Evolutionary conservation across 202 grass and related monocot genomes (phyloP), one percentile per base, ranked within the genome.

Genomic region (Dendrocalamus latiflorus): DNA sequence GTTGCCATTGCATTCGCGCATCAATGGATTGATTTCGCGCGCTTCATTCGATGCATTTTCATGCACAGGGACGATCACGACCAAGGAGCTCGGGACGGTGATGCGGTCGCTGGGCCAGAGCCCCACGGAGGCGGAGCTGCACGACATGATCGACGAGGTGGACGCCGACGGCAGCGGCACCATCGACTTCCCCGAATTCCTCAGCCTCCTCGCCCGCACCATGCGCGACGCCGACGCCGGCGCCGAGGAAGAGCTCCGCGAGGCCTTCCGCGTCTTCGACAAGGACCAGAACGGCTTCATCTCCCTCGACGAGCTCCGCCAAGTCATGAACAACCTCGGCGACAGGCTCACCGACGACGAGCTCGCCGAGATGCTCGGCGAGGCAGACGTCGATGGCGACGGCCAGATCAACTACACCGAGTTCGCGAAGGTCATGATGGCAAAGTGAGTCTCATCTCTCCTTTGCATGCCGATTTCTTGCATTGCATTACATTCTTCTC

Each of bases 221-320:
- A 84, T 87, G 83, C 84, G 68, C 11, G 91, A 89, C 67, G 79
- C 77, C 38, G 85, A 30, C 36, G 39, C 8, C 24, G 85, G 22
- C 36, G 84, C 81, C 75, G 86, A 87, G 77, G 87, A 91, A 3
- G 86, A 89, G 81, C 77, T 94, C 53, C 77, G 65, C 2, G 89
- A 91, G 89, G 89, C 92, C 22, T 94, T 94, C 77, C 80, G 68
- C 50, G 89, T 94, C 47, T 91, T 94, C 81, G 92, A 94, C 84
- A 84, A 89, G 86, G 92, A 94, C 62, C 87, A 87, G 81, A 91
- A 89, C 68, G 92, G 92, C 6, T 87, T 87, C 86, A 94, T 94
- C 86, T 83, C 92, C 30, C 83, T 78, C 36, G 81, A 86, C 9
- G 92, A 94, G 86, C 89, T 94, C 59, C 72, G 89, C 61, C 58